These are phyloP conservation scores for Alternaria sp. DNA, from an alignment of 2,329 filamentous ascomycete species.

Conservation along the genomic window DNA sequence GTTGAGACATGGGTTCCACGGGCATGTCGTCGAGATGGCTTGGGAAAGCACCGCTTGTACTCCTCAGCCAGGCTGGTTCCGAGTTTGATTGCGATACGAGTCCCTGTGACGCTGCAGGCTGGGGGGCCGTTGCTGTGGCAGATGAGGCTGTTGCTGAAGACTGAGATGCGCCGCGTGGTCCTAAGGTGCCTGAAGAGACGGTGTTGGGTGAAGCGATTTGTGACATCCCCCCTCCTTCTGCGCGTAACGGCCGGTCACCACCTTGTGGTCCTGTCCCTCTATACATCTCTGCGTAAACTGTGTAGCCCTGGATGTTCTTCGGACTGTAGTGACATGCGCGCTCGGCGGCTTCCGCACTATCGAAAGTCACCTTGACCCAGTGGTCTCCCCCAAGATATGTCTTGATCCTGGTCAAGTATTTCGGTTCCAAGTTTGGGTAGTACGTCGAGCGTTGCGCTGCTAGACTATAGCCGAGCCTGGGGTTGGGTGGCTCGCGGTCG, in stretches of 20 bases:
- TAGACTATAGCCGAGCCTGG: constrained; percentile 75
- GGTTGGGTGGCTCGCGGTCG: constrained; percentile 77
- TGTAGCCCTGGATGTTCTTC: constrained; percentile 55
- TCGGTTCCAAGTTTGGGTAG: constrained; percentile 69
- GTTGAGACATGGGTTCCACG: constrained; percentile 1
- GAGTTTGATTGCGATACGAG: constrained; percentile 28
- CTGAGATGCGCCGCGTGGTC: constrained; percentile 24
- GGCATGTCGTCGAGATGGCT: constrained; percentile 26
- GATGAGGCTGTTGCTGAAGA: constrained; percentile 51
- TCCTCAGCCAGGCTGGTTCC: constrained; percentile 23
- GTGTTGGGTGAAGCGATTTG: constrained; percentile 45
- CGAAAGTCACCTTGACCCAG: constrained; percentile 74
- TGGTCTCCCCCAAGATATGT: constrained; percentile 82
- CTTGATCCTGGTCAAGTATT: constrained; percentile 80
- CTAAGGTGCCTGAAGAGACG: constrained; percentile 42
- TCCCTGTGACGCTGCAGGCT: constrained; percentile 19
- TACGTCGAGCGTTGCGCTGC: constrained; percentile 72
- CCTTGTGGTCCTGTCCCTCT: constrained; percentile 52
- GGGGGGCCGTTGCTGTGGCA: constrained; percentile 46
- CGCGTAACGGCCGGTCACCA: constrained; percentile 52
- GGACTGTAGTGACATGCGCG: constrained; percentile 56
- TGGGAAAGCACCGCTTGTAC: constrained; percentile 33
- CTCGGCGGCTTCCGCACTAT: constrained; percentile 57
- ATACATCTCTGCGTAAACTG: constrained; percentile 57
- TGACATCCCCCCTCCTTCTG: constrained; percentile 38